Evolutionary conservation across 2,329 filamentous ascomycete genomes (phyloP).

Genomic region (Neospermospora avenae): DNA sequence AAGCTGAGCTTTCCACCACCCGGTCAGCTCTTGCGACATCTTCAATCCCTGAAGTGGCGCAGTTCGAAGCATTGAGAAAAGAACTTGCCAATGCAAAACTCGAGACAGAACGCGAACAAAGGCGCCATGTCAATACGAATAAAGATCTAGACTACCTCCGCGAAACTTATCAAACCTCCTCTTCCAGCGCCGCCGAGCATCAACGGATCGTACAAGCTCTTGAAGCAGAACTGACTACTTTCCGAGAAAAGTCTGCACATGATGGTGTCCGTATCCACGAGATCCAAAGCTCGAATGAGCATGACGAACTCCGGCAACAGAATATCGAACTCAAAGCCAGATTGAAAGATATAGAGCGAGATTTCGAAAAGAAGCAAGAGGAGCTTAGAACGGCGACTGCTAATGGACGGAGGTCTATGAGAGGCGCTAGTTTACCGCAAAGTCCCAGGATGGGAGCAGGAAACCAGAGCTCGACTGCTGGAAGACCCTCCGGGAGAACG

Average conservation of each 20-base stretch:
- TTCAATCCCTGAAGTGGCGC: slow-evolving; percentile 39
- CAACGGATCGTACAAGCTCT: slow-evolving; percentile 19
- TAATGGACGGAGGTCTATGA: slow-evolving; percentile 40
- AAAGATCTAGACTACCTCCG: slow-evolving; percentile 32
- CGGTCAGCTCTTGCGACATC: slow-evolving; percentile 29
- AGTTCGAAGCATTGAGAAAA: slow-evolving; percentile 40
- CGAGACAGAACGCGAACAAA: slow-evolving; percentile 26
- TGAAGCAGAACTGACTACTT: slow-evolving; percentile 14
- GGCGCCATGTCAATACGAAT: slow-evolving; percentile 16
- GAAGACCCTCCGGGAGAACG: slow-evolving; percentile 16
- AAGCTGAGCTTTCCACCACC: slow-evolving; percentile 30
- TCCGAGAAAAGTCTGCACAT: slow-evolving; percentile 25
- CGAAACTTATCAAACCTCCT: slow-evolving; percentile 32
- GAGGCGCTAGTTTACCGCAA: slow-evolving; percentile 31
- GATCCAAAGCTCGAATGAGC: slow-evolving; percentile 24
- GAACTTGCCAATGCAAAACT: slow-evolving; percentile 31
- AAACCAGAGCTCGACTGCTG: slow-evolving; percentile 26
- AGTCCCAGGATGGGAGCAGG: slow-evolving; percentile 30
- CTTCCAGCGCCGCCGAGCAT: slow-evolving; percentile 22
- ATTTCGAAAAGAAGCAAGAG: slow-evolving; percentile 39
- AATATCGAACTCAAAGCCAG: slow-evolving; percentile 35
- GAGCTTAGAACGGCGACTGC: slow-evolving; percentile 35
- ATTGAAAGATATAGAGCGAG: slow-evolving; percentile 36
- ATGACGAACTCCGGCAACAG: slow-evolving; percentile 24
- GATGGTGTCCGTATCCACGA: slow-evolving; percentile 32